Conservation (phyloP, 192 early-diverging fungal genomes). For the Linnemannia elongata region DNA sequence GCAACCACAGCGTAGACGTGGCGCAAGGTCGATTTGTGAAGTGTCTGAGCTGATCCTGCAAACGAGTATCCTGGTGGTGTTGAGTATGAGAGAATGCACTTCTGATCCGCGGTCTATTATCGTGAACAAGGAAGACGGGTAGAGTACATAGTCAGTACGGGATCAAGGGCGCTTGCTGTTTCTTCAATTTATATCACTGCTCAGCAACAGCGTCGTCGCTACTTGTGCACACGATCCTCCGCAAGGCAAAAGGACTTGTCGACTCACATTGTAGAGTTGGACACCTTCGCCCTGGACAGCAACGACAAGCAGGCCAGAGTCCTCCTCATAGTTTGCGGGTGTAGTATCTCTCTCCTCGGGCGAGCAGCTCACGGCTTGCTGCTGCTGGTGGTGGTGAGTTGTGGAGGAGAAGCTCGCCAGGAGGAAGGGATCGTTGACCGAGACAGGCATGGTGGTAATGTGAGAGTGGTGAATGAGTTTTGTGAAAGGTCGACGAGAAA, state of each 20-base stretch:
- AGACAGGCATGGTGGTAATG: constrained; percentile 57
- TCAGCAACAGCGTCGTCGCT: not conserved
- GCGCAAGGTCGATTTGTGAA: constrained; percentile 41
- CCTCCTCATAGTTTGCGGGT: constrained; percentile 11
- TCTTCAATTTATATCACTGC: not conserved
- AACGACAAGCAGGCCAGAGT: constrained; percentile 55
- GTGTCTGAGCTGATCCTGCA: constrained; percentile 57
- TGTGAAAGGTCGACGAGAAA: not conserved
- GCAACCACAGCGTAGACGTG: constrained; percentile 63
- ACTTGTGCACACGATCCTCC: too few relatives aligned
- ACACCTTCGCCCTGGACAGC: constrained; percentile 67
- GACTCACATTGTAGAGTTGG: constrained; percentile 65
- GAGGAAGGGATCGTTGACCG: constrained; percentile 63
- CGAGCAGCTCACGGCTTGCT: constrained; percentile 37
- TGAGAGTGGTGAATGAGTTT: not conserved
- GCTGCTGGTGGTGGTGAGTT: constrained; percentile 38
- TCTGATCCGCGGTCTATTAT: constrained; percentile 64
- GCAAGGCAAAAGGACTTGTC: not conserved
- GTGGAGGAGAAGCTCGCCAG: constrained; percentile 62
- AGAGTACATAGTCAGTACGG: not conserved
- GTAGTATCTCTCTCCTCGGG: constrained; percentile 26
- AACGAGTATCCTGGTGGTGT: constrained; percentile 64
- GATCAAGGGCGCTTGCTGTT: not conserved
- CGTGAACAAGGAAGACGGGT: not conserved
- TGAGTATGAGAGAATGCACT: constrained; percentile 65